These are phyloP conservation scores for Hanseniaspora lachancei DNA, from an alignment of 805 yeast species.

Conservation along the genomic window DNA sequence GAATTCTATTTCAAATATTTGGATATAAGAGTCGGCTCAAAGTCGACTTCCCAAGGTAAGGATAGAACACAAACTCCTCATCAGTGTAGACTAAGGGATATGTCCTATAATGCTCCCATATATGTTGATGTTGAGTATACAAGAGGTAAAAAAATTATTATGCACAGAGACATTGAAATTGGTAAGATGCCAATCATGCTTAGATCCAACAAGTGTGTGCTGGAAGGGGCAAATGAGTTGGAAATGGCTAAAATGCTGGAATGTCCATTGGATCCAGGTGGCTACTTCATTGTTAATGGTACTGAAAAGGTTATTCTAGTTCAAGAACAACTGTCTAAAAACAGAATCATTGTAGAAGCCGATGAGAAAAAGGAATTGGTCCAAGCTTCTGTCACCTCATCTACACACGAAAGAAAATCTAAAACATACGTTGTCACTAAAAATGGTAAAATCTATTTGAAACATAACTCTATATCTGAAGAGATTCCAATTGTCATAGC, in stretches of 20 bases:
- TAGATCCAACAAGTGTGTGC: conserved; percentile 79
- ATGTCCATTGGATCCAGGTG: conserved; percentile 98
- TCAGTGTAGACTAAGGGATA: conserved; percentile 85
- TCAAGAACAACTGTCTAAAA: conserved; percentile 92
- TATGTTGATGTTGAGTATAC: conserved; percentile 96
- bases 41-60: conserved; percentile 38
- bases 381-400: conserved; percentile 94
- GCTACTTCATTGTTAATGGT: conserved; percentile 93
- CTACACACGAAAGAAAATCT: conserved; percentile 95
- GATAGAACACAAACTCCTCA: conserved; percentile 75
- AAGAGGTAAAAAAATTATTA: conserved; percentile 80
- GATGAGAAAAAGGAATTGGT: conserved; percentile 89
- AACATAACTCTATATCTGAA: conserved; percentile 90
- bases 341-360: conserved; percentile 94
- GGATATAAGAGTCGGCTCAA: conserved; percentile 83
- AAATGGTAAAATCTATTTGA: conserved; percentile 74
- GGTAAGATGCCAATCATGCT: conserved; percentile 99
- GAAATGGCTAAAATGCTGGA: conserved; percentile 84
- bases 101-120: conserved; percentile 90
- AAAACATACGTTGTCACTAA: conserved; percentile 92
- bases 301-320: conserved; percentile 94
- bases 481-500: conserved; percentile 90
- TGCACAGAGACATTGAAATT: conserved; percentile 80
- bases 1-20: conserved; percentile 86
- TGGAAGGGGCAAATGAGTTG: conserved; percentile 61